Base-by-base conservation (phyloP, 805 yeast genomes). In the Lipomyces lipofer region DNA sequence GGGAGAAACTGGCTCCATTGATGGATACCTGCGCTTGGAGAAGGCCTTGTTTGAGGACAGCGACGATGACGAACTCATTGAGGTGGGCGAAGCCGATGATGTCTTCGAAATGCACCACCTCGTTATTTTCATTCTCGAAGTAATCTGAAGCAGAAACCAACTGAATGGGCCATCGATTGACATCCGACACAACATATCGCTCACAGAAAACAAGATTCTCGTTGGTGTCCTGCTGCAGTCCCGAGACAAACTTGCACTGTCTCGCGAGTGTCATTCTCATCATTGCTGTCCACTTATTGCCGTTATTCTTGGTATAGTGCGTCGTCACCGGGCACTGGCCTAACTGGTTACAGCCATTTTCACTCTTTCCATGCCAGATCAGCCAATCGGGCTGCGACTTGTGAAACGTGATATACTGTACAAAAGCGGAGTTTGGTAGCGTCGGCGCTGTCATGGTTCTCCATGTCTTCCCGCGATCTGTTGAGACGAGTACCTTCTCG, bases 1-100 rank as follows among this genome's bases (percentile, higher is more conserved):
- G 85, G 0, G 96, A 88, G 76, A 84, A 94, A 8, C 71, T 74
- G 3, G 65, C 58, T 17, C 98, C 98, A 69, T 92, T 92, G 15
- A 82, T 78, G 0, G 97, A 83, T 0, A 89, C 89, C 61, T 76
- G 78, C 0, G 95, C 92, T 48, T 78, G 76, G 50, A 90, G 72
- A 5, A 81, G 74, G 12, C 74, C 80, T 13, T 72, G 71, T 13
- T 70, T 70, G 29, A 78, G 71, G 39, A 80, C 72, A 0, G 96
- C 97, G 47, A 85, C 90, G 27, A 92, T 80, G 22, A 87, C 73
- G 64, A 79, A 92, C 27, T 80, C 84, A 22, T 86, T 86, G 17
- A 84, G 81, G 30, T 82, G 74, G 17, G 94, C 89, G 61, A 82
- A 83, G 0, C 95, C 97, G 40, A 86, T 79, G 32, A 86, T 80